Evolutionary conservation across 2,329 filamentous ascomycete species (phyloP).

Genomic region (Sclerotinia glacialis): DNA sequence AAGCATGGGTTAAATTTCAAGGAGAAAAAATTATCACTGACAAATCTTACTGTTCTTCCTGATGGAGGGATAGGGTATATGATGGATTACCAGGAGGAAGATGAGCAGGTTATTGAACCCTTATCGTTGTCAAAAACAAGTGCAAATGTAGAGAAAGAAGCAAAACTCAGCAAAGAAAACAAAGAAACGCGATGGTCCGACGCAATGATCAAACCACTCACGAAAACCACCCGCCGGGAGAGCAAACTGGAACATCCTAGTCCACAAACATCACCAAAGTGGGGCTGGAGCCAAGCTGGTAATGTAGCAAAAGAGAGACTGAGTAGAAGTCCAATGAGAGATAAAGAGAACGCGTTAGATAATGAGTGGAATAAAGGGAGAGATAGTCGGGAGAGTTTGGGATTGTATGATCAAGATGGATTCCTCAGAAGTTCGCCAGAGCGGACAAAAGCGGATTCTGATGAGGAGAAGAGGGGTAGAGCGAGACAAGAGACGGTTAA

Average conservation of each 20-base stretch:
- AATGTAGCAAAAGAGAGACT: neutral
- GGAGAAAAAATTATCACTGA: conserved; percentile 14
- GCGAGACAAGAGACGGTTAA: neutral
- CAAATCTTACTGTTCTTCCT: conserved; percentile 4
- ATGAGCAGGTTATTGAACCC: neutral
- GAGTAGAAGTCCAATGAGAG: neutral
- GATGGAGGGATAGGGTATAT: conserved; percentile 4
- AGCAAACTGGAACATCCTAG: conserved; percentile 32
- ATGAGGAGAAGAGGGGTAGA: neutral
- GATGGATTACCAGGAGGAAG: conserved; percentile 10
- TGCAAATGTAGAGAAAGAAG: neutral
- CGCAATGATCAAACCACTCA: conserved; percentile 27
- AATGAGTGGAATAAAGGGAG: neutral
- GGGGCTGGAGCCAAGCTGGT: conserved; percentile 17
- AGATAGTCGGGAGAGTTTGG: conserved; percentile 24
- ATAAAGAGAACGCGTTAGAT: neutral
- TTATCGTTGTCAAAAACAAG: neutral
- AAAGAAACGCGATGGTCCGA: conserved; percentile 26
- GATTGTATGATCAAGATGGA: conserved; percentile 33
- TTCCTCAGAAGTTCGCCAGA: conserved; percentile 32
- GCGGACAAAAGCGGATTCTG: neutral
- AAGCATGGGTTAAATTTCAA: conserved; percentile 15
- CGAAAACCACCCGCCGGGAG: conserved; percentile 23
- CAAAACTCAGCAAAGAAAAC: neutral
- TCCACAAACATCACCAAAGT: conserved; percentile 29